A percentile compares a stretch with the other conserved stretches of the same genome.
Evolutionary conservation across 1,139 yeast species (phyloP).

Genomic region (Kurtzmaniella quercitrusa): DNA sequence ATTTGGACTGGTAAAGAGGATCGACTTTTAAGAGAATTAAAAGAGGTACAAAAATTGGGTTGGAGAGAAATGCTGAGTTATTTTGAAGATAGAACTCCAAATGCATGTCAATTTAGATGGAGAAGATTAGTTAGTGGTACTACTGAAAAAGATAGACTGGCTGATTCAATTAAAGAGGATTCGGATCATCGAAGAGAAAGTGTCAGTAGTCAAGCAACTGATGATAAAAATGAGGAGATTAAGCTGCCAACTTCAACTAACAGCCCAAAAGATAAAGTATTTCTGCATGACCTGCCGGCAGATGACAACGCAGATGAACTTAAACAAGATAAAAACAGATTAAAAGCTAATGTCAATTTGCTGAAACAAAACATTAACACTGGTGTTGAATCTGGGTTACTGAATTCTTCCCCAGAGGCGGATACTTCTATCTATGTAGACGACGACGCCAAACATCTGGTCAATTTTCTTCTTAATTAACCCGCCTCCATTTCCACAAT

Average conservation of each 20-base stretch:
- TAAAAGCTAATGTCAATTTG: not conserved
- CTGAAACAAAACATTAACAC: not conserved
- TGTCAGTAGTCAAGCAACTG: not conserved
- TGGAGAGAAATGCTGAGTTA: conserved; percentile 44
- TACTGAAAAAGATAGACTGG: conserved; percentile 6
- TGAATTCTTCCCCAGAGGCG: not conserved
- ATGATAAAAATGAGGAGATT: not conserved
- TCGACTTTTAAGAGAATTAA: conserved; percentile 31
- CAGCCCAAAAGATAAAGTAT: not conserved
- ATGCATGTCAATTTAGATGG: conserved; percentile 48
- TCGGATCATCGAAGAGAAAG: conserved; percentile 4
- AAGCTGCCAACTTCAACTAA: not conserved
- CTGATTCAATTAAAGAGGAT: conserved; percentile 1
- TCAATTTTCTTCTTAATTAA: not conserved
- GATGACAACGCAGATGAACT: not conserved
- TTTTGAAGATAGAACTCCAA: conserved; percentile 42
- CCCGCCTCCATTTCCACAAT: not conserved
- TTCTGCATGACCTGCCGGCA: not conserved
- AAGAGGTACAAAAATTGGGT: conserved; percentile 40
- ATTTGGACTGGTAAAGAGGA: conserved; percentile 42
- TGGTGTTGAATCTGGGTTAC: not conserved
- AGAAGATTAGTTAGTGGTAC: conserved; percentile 36
- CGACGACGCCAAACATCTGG: conserved; percentile 2
- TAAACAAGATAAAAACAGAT: not conserved
- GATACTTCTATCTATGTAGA: not conserved